A percentile compares a stretch with the other conserved stretches of the same genome.
Evolutionary conservation across 2,329 filamentous ascomycete genomes (phyloP).

Genomic region (Beauveria sp.): DNA sequence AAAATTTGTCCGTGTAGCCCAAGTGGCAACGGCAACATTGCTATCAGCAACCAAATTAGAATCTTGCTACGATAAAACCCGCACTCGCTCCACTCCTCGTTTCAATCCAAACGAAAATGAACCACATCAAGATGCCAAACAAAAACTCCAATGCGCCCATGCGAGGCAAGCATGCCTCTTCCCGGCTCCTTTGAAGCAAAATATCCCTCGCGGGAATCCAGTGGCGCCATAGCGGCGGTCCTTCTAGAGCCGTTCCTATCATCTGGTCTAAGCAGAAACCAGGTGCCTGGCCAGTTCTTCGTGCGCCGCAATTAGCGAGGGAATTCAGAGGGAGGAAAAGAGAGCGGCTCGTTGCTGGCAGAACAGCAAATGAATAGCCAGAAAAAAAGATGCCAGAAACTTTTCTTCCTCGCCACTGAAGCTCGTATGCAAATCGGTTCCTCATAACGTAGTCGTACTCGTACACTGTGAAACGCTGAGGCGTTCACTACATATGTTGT

Average conservation of each 20-base stretch:
- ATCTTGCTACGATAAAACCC: constrained; percentile 2
- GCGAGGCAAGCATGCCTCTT: not conserved
- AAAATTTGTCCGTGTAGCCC: constrained; percentile 43
- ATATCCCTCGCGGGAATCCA: constrained; percentile 4
- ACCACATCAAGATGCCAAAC: not conserved
- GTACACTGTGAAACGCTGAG: constrained; percentile 2
- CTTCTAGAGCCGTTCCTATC: not conserved
- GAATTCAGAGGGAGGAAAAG: not conserved
- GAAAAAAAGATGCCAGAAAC: not conserved
- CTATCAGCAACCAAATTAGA: constrained; percentile 4
- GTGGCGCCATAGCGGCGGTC: not conserved
- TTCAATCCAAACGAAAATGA: constrained; percentile 7
- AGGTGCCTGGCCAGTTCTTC: not conserved
- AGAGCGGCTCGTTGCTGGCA: not conserved
- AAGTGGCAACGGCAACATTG: constrained; percentile 35
- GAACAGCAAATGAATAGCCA: not conserved
- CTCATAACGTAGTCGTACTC: constrained; percentile 10
- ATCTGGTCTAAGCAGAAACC: not conserved
- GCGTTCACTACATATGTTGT: not conserved
- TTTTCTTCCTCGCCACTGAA: not conserved
- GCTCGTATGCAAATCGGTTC: constrained; percentile 8
- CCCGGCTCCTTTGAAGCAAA: constrained; percentile 8
- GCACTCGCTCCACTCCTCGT: constrained; percentile 2
- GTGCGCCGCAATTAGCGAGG: not conserved
- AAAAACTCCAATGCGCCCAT: constrained; percentile 8